Percentiles rank a stretch among this genome's conserved stretches.
Conservation (phyloP, 352 stramenopile genomes). For the Globisporangium alternatum region DNA sequence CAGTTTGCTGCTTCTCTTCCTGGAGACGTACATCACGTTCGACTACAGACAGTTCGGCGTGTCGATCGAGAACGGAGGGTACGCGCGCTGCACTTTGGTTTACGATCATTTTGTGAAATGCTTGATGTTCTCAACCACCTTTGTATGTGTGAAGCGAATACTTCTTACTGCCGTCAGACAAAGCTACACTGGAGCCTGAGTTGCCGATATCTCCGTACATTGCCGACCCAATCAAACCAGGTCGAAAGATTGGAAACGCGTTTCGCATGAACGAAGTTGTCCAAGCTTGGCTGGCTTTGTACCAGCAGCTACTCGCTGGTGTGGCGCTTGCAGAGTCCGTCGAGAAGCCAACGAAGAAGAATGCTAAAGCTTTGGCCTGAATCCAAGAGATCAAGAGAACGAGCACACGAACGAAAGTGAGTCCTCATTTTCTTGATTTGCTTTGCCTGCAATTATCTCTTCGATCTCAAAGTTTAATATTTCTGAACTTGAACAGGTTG, state of each 20-base stretch:
- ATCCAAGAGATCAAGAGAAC: not conserved
- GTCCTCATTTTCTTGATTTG: not conserved
- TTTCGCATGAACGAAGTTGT: constrained; percentile 80
- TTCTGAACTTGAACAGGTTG: not conserved
- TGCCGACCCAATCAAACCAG: constrained; percentile 65
- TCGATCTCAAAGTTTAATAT: not conserved
- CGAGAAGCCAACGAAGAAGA: not conserved
- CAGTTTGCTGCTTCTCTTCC: constrained; percentile 68
- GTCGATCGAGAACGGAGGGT: constrained; percentile 72
- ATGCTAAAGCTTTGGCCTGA: not conserved
- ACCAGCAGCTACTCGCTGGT: constrained; percentile 32
- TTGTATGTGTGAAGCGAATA: constrained; percentile 50
- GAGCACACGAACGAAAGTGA: constrained; percentile 2
- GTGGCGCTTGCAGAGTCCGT: constrained; percentile 18
- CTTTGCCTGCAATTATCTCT: not conserved
- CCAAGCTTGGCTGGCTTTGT: constrained; percentile 34
- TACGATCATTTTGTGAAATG: not conserved
- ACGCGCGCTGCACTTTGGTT: constrained; percentile 7
- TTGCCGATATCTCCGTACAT: constrained; percentile 61
- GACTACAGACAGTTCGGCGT: constrained; percentile 82
- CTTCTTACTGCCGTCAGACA: constrained; percentile 58
- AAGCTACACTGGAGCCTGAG: constrained; percentile 30
- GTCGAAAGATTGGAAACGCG: constrained; percentile 71
- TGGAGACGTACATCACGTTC: constrained; percentile 85
- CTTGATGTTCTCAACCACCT: not conserved